Evolutionary conservation across 2,329 filamentous ascomycete genomes (phyloP).

Genomic region (Diaporthe citri): DNA sequence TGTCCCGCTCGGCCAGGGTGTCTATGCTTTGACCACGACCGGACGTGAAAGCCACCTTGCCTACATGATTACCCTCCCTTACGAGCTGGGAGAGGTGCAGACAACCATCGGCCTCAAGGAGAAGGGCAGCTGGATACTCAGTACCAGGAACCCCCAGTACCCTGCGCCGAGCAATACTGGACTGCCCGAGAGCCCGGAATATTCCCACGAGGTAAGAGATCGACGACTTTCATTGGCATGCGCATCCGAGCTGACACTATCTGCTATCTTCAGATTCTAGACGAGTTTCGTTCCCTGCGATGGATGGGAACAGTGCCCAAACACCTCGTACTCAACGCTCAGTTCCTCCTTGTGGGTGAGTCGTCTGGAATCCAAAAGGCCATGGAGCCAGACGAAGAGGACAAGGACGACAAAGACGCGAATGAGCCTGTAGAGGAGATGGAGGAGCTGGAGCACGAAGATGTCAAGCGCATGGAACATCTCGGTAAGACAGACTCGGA

Average conservation of each 20-base stretch:
- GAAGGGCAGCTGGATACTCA: slow-evolving; percentile 82
- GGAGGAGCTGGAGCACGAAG: slow-evolving; percentile 81
- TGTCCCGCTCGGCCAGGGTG: slow-evolving; percentile 83
- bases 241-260: background rate
- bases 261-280: slow-evolving; percentile 69
- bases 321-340: slow-evolving; percentile 79
- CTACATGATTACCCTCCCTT: slow-evolving; percentile 83
- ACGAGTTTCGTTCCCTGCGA: slow-evolving; percentile 78
- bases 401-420: slow-evolving; percentile 68
- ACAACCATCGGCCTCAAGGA: slow-evolving; percentile 77
- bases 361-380: slow-evolving; percentile 69
- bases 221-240: background rate
- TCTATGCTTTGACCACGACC: slow-evolving; percentile 84
- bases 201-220: slow-evolving; percentile 73
- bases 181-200: slow-evolving; percentile 76
- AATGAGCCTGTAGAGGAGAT: slow-evolving; percentile 78
- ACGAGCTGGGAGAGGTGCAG: slow-evolving; percentile 78
- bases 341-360: slow-evolving; percentile 84
- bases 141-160: slow-evolving; percentile 82
- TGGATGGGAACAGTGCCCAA: slow-evolving; percentile 82
- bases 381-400: slow-evolving; percentile 65
- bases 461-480: slow-evolving; percentile 72
- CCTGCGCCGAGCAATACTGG: slow-evolving; percentile 73
- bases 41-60: slow-evolving; percentile 80
- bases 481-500: slow-evolving; percentile 61